Percentiles rank a stretch among this genome's conserved stretches.
Conservation (phyloP, 2,329 filamentous ascomycete species). For the Pseudophaeomoniella oleicola region DNA sequence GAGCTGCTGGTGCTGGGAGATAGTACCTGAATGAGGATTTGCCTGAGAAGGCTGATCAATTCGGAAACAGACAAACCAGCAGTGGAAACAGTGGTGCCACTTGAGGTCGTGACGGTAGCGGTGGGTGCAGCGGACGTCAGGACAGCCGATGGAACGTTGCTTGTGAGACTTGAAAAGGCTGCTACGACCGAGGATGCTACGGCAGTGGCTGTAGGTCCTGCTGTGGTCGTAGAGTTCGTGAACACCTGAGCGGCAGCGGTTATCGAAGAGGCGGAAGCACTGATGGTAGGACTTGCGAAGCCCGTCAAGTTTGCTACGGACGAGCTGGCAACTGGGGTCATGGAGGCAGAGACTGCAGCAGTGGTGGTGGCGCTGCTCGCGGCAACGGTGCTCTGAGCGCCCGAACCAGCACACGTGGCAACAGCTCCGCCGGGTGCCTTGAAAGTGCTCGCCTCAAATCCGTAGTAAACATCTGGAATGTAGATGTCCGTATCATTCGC, state of each 20-base stretch:
- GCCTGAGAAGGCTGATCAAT: neutral
- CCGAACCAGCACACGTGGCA: slow-evolving; percentile 7
- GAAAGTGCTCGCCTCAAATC: slow-evolving; percentile 19
- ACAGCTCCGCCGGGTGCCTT: slow-evolving; percentile 14
- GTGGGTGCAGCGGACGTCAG: neutral
- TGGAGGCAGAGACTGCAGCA: neutral
- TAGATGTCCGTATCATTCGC: slow-evolving; percentile 15
- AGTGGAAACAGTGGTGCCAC: neutral
- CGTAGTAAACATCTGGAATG: slow-evolving; percentile 16
- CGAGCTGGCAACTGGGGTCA: neutral
- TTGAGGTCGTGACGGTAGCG: neutral
- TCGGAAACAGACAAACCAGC: neutral
- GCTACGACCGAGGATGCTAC: neutral
- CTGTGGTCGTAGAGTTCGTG: neutral
- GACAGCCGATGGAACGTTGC: neutral
- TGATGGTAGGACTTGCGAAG: neutral
- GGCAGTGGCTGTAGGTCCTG: neutral
- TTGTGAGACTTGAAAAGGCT: neutral
- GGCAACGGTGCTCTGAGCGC: neutral
- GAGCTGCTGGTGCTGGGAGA: neutral
- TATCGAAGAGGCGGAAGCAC: neutral
- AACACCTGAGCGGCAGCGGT: neutral
- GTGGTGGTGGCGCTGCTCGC: neutral
- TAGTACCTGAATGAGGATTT: neutral
- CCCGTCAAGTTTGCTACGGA: neutral